Evolutionary conservation across 495 filamentous ascomycete species (phyloP).

Genomic region (Aspergillus cristatus): DNA sequence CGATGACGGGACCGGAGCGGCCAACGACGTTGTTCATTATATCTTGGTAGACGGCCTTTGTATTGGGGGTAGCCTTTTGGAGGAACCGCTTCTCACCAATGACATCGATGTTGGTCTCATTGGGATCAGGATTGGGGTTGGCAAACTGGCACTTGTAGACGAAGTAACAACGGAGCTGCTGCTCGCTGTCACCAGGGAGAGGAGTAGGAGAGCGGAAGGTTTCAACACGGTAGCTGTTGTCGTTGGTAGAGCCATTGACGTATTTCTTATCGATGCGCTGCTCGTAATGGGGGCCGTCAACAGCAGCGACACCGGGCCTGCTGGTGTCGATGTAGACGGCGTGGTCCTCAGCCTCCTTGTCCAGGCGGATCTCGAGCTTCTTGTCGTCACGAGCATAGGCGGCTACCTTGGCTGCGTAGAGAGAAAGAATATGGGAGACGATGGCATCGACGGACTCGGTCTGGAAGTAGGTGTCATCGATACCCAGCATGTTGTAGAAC

Average conservation of each 20-base stretch:
- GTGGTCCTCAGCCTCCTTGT: constrained; percentile 91
- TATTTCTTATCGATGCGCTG: constrained; percentile 93
- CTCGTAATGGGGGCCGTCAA: constrained; percentile 80
- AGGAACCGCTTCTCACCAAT: constrained; percentile 91
- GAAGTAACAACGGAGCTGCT: constrained; percentile 93
- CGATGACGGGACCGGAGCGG: constrained; percentile 87
- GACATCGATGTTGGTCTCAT: constrained; percentile 82
- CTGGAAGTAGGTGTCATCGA: constrained; percentile 98
- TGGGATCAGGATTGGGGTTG: constrained; percentile 55
- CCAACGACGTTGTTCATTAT: constrained; percentile 77
- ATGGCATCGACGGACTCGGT: constrained; percentile 81
- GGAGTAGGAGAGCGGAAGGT: constrained; percentile 78
- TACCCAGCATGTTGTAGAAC: constrained; percentile 97
- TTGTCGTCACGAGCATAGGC: constrained; percentile 92
- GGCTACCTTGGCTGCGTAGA: constrained; percentile 95
- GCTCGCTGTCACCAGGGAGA: constrained; percentile 63
- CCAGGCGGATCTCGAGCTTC: constrained; percentile 82
- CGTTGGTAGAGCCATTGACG: constrained; percentile 57
- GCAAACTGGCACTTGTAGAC: constrained; percentile 93
- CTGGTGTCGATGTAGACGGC: constrained; percentile 98
- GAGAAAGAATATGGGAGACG: constrained; percentile 84
- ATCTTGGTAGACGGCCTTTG: constrained; percentile 87
- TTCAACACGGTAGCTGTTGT: constrained; percentile 80
- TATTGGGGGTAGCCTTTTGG: constrained; percentile 91
- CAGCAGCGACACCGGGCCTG: constrained; percentile 66